phyloP scores from a whole-genome alignment of 1,139 yeast genomes.

The Citeromyces siamensis region DNA sequence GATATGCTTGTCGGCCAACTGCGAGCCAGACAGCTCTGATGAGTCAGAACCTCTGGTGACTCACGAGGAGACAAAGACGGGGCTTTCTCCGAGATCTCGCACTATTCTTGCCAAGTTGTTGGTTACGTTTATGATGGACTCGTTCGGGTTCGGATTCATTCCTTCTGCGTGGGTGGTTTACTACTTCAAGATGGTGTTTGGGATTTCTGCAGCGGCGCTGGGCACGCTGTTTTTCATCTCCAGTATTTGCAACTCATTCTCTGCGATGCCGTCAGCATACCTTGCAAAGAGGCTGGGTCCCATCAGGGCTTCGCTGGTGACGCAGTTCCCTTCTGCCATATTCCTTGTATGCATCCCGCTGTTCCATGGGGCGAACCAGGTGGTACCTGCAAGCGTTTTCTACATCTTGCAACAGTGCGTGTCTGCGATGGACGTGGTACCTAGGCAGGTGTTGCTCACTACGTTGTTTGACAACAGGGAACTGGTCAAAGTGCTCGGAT shows the following conservation, averaged over 20 bases:
- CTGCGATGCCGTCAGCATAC: slow-evolving; percentile 62
- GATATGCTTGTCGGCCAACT: slow-evolving; percentile 36
- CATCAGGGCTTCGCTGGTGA: slow-evolving; percentile 58
- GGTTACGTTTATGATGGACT: slow-evolving; percentile 53
- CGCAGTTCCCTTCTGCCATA: slow-evolving; percentile 70
- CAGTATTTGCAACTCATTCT: slow-evolving; percentile 43
- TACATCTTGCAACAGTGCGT: slow-evolving; percentile 40
- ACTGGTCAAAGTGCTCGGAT: slow-evolving; percentile 68
- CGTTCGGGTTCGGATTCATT: slow-evolving; percentile 83
- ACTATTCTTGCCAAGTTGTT: slow-evolving; percentile 27
- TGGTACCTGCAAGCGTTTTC: slow-evolving; percentile 22
- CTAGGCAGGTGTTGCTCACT: slow-evolving; percentile 70
- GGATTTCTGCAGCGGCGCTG: slow-evolving; percentile 27
- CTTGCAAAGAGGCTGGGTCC: slow-evolving; percentile 65
- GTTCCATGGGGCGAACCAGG: slow-evolving; percentile 6
- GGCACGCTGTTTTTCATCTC: slow-evolving; percentile 50
- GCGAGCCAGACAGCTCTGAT: slow-evolving; percentile 28
- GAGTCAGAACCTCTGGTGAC: slow-evolving; percentile 4
- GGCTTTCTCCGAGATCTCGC: slow-evolving; percentile 23
- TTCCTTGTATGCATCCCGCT: slow-evolving; percentile 46
- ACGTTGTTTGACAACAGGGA: slow-evolving; percentile 52
- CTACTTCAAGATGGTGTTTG: slow-evolving; percentile 40
- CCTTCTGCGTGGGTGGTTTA: slow-evolving; percentile 82
- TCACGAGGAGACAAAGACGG: slow-evolving; percentile 7
- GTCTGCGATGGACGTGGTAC: slow-evolving; percentile 82